phyloP scores from a whole-genome alignment of 2,329 filamentous ascomycete species.

The Colletotrichum spaethianum region DNA sequence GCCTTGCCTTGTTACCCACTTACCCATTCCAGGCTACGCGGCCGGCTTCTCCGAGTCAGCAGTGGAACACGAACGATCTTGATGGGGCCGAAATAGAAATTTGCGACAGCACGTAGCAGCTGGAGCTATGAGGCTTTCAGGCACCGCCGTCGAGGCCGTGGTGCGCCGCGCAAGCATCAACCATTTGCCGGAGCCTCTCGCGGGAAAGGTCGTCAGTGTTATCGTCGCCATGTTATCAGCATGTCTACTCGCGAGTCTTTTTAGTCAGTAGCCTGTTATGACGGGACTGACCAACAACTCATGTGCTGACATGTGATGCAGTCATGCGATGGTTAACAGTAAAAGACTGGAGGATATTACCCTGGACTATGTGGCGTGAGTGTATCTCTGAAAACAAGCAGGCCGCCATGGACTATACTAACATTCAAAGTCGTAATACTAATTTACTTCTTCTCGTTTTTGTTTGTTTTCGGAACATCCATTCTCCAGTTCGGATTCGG shows the following conservation, averaged over 20 bases:
- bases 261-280: constrained; percentile 10
- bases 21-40: background rate
- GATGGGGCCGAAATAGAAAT: constrained; percentile 22
- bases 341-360: constrained; percentile 30
- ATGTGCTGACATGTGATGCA: background rate
- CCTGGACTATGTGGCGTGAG: constrained; percentile 38
- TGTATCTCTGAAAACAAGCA: too few relatives aligned
- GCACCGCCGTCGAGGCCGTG: background rate
- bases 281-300: background rate
- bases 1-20: background rate
- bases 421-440: constrained; percentile 13
- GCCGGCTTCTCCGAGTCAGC: constrained; percentile 15
- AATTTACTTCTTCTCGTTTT: constrained; percentile 32
- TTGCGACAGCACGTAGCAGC: constrained; percentile 19
- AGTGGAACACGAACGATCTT: background rate
- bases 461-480: constrained; percentile 35
- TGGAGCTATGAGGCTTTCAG: constrained; percentile 8
- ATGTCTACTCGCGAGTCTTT: constrained; percentile 21
- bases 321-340: constrained; percentile 23
- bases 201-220: constrained; percentile 33
- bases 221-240: constrained; percentile 34
- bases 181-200: constrained; percentile 19
- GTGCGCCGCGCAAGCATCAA: constrained; percentile 27
- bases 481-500: constrained; percentile 35
- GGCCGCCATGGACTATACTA: background rate